These are phyloP conservation scores for Pseudocercospora fijiensis DNA, from an alignment of 2,329 filamentous ascomycete species.

Conservation along the genomic window DNA sequence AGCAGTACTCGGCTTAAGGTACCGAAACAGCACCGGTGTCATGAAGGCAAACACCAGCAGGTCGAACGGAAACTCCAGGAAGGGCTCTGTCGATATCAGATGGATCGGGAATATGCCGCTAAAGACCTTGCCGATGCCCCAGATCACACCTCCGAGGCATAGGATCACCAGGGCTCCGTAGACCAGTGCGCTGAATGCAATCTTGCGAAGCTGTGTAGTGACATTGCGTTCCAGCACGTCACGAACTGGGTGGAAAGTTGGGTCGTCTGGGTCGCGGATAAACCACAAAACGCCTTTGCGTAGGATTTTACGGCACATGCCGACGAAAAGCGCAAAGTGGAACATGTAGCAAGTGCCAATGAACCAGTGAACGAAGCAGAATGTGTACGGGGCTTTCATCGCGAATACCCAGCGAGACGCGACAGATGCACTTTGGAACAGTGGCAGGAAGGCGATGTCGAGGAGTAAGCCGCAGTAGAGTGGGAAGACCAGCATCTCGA, in stretches of 20 bases:
- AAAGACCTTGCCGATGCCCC: constrained; percentile 72
- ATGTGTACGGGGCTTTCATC: constrained; percentile 75
- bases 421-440: constrained; percentile 80
- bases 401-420: constrained; percentile 77
- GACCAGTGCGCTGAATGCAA: constrained; percentile 90
- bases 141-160: constrained; percentile 92
- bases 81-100: constrained; percentile 88
- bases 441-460: constrained; percentile 80
- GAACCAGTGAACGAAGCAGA: constrained; percentile 97
- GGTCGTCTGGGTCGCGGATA: constrained; percentile 95
- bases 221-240: constrained; percentile 94
- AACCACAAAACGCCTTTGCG: constrained; percentile 94
- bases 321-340: constrained; percentile 96
- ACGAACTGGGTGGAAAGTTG: constrained; percentile 94
- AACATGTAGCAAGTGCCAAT: constrained; percentile 99
- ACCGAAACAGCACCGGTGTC: constrained; percentile 80
- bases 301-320: constrained; percentile 98
- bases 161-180: constrained; percentile 91
- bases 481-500: constrained; percentile 97
- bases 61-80: constrained; percentile 91
- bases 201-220: constrained; percentile 90
- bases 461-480: constrained; percentile 91
- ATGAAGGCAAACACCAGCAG: constrained; percentile 95
- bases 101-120: constrained; percentile 80
- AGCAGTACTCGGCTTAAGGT: constrained; percentile 80